Conservation (phyloP, 352 stramenopile genomes). For the Pythium grandisporangium region DNA sequence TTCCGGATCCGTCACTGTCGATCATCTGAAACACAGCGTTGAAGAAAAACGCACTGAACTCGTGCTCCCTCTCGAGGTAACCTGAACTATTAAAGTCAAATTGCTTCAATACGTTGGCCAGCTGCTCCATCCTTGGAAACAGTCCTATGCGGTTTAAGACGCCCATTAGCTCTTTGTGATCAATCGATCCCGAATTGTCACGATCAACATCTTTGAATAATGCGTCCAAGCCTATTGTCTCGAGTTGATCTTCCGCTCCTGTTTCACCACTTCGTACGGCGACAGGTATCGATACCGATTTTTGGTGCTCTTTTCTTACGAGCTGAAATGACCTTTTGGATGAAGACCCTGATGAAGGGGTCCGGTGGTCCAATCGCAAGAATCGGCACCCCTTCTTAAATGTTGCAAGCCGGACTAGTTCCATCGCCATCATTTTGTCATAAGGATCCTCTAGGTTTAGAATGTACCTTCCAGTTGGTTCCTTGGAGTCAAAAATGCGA, state of each 20-base stretch:
- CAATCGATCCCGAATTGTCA: conserved; percentile 47
- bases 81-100: conserved; percentile 46
- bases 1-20: conserved; percentile 60
- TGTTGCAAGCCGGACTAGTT: conserved; percentile 66
- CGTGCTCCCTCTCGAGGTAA: conserved; percentile 27
- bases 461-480: conserved; percentile 62
- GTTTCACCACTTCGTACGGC: neutral
- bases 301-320: conserved; percentile 32
- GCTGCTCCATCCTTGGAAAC: conserved; percentile 37
- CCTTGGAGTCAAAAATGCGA: conserved; percentile 55
- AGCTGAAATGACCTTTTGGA: conserved; percentile 32
- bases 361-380: conserved; percentile 48
- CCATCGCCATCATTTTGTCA: conserved; percentile 67
- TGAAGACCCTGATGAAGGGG: neutral
- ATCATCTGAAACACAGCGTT: conserved; percentile 68
- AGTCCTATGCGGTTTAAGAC: conserved; percentile 63
- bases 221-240: conserved; percentile 44
- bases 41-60: conserved; percentile 69
- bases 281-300: conserved; percentile 4
- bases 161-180: conserved; percentile 41
- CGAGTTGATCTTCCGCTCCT: conserved; percentile 34
- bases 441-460: conserved; percentile 62
- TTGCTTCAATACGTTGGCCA: conserved; percentile 30
- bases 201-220: conserved; percentile 50
- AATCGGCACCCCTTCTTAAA: conserved; percentile 69